Conservation (phyloP, 2,329 filamentous ascomycete species). For the Plenodomus biglobosus region DNA sequence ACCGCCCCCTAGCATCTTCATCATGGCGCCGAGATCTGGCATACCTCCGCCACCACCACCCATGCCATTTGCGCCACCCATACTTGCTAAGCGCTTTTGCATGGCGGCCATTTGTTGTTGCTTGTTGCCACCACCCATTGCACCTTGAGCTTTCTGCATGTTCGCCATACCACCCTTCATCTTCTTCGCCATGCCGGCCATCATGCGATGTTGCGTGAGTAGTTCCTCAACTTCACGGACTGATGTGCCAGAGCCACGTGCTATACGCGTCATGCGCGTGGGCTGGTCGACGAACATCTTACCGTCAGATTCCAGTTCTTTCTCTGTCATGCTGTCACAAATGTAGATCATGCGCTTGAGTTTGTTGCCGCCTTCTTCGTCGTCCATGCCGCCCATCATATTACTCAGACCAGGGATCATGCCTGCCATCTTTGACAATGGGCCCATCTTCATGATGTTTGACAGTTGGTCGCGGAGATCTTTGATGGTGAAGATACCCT, state of each 20-base stretch:
- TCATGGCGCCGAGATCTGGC: constrained; percentile 82
- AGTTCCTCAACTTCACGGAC: constrained; percentile 94
- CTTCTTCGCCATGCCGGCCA: constrained; percentile 99
- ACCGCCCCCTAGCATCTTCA: constrained; percentile 87
- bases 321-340: constrained; percentile 95
- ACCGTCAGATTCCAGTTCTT: constrained; percentile 92
- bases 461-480: constrained; percentile 93
- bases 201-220: constrained; percentile 97
- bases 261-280: constrained; percentile 87
- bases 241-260: constrained; percentile 83
- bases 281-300: constrained; percentile 93
- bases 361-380: constrained; percentile 91
- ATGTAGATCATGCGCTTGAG: constrained; percentile 99
- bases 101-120: constrained; percentile 93
- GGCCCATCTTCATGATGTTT: constrained; percentile 99
- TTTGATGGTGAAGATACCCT: constrained; percentile 92
- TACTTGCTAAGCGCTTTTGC: constrained; percentile 91
- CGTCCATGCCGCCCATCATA: constrained; percentile 95
- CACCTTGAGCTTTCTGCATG: constrained; percentile 89
- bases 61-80: constrained; percentile 73
- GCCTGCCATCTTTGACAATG: constrained; percentile 92
- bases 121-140: constrained; percentile 88
- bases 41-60: constrained; percentile 59
- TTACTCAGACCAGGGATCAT: constrained; percentile 97
- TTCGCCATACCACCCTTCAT: constrained; percentile 98